Evolutionary conservation across 495 filamentous ascomycete genomes (phyloP).

Genomic region (Penicillium taxi): DNA sequence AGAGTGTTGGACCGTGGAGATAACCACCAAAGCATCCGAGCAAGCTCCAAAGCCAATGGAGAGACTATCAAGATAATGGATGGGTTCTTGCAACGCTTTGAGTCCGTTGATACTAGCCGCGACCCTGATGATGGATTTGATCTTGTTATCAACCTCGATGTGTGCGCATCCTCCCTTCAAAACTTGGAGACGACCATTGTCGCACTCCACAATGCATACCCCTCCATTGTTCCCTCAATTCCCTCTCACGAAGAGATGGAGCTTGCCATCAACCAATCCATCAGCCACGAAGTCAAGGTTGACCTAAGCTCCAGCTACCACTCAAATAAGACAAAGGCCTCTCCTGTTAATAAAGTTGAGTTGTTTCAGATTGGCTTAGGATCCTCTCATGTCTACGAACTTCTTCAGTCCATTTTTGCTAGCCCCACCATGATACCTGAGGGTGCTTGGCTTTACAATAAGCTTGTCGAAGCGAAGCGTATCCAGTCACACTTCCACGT

Average conservation of each 20-base stretch:
- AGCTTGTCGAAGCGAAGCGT: slow-evolving; percentile 62
- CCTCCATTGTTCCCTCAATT: slow-evolving; percentile 61
- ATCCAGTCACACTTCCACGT: slow-evolving; percentile 86
- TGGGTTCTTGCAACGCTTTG: slow-evolving; percentile 80
- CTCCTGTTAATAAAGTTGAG: slow-evolving; percentile 54
- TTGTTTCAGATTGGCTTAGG: slow-evolving; percentile 71
- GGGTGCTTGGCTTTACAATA: slow-evolving; percentile 60
- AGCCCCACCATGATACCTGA: slow-evolving; percentile 22
- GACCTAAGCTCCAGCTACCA: slow-evolving; percentile 49
- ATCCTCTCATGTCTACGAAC: slow-evolving; percentile 45
- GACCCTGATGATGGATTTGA: slow-evolving; percentile 73
- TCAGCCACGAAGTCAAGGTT: slow-evolving; percentile 71
- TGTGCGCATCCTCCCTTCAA: slow-evolving; percentile 61
- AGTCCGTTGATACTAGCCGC: slow-evolving; percentile 55
- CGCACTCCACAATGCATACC: slow-evolving; percentile 62
- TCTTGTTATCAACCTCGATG: slow-evolving; percentile 75
- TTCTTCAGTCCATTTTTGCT: slow-evolving; percentile 68
- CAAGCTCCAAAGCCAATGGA: slow-evolving; percentile 52
- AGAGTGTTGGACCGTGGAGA: slow-evolving; percentile 82
- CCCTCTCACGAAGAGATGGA: slow-evolving; percentile 71
- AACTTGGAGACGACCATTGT: slow-evolving; percentile 79
- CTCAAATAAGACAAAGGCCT: slow-evolving; percentile 31
- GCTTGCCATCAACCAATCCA: slow-evolving; percentile 63
- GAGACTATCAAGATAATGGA: slow-evolving; percentile 91
- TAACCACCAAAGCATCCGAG: slow-evolving; percentile 95